phyloP scores from a whole-genome alignment of 805 yeast genomes.

The Metschnikowia arizonensis region DNA sequence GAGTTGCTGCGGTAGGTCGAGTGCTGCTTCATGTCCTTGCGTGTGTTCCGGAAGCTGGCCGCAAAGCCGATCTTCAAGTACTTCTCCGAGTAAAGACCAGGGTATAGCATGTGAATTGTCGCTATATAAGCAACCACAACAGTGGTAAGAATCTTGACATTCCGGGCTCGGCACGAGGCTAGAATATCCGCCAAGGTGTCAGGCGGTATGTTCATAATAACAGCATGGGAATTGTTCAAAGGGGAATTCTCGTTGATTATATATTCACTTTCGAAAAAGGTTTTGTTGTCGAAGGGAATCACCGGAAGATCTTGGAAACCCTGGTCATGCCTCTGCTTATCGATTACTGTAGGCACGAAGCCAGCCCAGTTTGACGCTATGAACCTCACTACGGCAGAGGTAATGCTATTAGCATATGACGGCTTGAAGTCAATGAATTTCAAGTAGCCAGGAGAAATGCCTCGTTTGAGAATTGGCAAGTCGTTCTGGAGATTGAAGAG shows the following conservation, averaged over 20 bases:
- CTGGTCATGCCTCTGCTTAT: constrained; percentile 9
- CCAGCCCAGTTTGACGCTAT: constrained; percentile 7
- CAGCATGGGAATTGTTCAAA: constrained; percentile 3
- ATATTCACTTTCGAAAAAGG: constrained; percentile 9
- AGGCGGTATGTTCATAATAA: constrained; percentile 6
- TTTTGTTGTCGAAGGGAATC: constrained; percentile 6
- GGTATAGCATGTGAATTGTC: constrained; percentile 8
- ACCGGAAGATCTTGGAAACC: constrained; percentile 8
- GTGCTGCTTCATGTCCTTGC: constrained; percentile 6
- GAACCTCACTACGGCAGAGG: constrained; percentile 2
- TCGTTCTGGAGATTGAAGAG: constrained; percentile 7
- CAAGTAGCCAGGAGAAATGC: constrained; percentile 8
- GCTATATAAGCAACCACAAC: constrained; percentile 9
- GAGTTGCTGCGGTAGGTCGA: constrained; percentile 5
- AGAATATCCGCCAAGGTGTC: constrained; percentile 1
- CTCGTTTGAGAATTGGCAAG: constrained; percentile 7
- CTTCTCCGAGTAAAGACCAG: constrained; percentile 6
- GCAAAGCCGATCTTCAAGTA: constrained; percentile 9
- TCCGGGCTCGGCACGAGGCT: constrained; percentile 4
- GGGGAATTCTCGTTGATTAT: constrained; percentile 7
- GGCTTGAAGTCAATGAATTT: constrained; percentile 5
- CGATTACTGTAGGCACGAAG: constrained; percentile 8
- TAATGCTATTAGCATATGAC: constrained; percentile 1
- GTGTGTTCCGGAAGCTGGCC: constrained; percentile 9
- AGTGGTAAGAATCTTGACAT: constrained; percentile 8